Base-by-base conservation (phyloP, 495 filamentous ascomycete species). In the Daldinia childiae region DNA sequence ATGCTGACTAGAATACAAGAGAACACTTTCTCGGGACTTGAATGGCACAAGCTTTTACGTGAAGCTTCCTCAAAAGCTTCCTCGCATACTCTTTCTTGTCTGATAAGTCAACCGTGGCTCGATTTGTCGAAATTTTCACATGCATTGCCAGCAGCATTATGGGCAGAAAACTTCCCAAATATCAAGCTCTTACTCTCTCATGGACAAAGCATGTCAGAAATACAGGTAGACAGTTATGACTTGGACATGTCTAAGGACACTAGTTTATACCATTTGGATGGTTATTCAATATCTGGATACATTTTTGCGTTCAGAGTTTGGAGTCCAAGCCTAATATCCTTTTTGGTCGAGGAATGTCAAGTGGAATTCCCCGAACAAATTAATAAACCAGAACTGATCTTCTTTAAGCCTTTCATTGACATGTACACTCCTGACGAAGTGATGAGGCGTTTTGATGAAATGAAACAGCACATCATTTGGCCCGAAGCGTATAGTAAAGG, bases 391-490 rank as follows among this genome's bases (percentile, higher is more conserved):
- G 41, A 7, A 29, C 0, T 4, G 0, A 51, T 62, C 21, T 71
- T 66, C 24, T 0, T 0, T 6, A 2, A 29, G 14, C 57, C 30
- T 27, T 19, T 8, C 0, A 21, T 24, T 11, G 5, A 14, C 0
- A n/a, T 51, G 41, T n/a, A 2, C 24, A 48, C 8, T 19, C 43
- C 24, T 5, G 68, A 71, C 11, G 57, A 71, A 43, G 50, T 21
- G 45, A 62, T 41, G 11, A 19, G 38, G 32, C 57, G 62, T 9
- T 66, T 71, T 29, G 15, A 56, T 29, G 62, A 48, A 45, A 71
- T 71, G n/a, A 62, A 54, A 11, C 14, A 52, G 17, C 62, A 66
- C 17, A 62, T 71, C 2, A 48, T 48, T 48, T 48, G 57, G 62
- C 51, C 50, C 27, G 62, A 57, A 8, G 51, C n/a, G 9, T 66